Base-by-base conservation (phyloP, 176 grass and related monocot genomes). In the Avena sativa region DNA sequence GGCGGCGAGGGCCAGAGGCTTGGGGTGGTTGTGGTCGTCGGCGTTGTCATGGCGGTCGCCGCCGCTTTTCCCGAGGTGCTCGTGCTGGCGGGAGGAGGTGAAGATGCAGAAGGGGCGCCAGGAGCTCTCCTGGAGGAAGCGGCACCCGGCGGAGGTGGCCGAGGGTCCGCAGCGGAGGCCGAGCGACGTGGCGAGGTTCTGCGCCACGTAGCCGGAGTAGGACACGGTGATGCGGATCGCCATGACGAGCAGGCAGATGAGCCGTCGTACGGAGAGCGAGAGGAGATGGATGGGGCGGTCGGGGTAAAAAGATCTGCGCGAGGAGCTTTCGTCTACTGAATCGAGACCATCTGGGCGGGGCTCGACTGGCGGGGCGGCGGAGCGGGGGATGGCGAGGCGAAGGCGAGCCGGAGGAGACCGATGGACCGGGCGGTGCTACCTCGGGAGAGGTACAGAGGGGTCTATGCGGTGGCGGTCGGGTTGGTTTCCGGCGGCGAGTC, bases 201-300 rank as follows among this genome's bases (percentile, higher is more conserved):
- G 94, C 64, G 92, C 94, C 62, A 96, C 65, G 80, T 93, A 99
- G 25, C 92, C 90, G 81, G 97, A 97, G 89, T 94, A 94, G 55
- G 92, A 94, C 0, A 94, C 62, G 26, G 97, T 97, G 83, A 93
- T 89, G 25, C 97, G 94, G 10, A 99, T 99, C 94, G 97, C 97
- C 97, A 99, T 99, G 75, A 77, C 32, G 51, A 93, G 5, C 48
- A 96, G 40, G 74, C 50, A 76, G 28, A 91, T 74, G 19, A 96
- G 76, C 71, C 67, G 72, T 50, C 89, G 90, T 86, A 89, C 85
- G 21, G 76, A 76, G 49, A 61, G 14, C 55, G 85, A 79, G 72
- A 92, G 19, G 83, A 83, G 79, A 0, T 30, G 91, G 36, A 87
- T 83, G 11, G 79, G 84, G 88, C 36, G 34, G 80, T 83, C 43